A percentile compares a stretch with the other conserved stretches of the same genome.
These are phyloP conservation scores for Beta corolliflora DNA, from an alignment of 179 eudicot species.

Conservation along the genomic window DNA sequence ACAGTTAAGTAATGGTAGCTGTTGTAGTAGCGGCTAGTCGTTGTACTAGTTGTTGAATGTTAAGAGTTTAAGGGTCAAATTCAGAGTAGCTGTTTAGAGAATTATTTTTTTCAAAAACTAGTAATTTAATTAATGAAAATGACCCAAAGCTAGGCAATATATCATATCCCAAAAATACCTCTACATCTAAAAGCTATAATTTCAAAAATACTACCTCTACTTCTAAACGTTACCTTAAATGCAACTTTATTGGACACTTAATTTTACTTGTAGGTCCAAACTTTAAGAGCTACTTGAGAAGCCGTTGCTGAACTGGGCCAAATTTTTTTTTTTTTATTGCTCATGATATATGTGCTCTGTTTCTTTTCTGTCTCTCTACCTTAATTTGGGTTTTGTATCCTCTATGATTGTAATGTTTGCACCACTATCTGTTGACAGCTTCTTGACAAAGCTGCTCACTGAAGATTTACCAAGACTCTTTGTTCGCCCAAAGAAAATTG, in stretches of 20 bases:
- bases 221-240: not conserved
- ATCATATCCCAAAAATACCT: too few species aligned
- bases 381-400: not conserved
- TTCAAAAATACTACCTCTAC: not conserved
- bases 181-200: too few species aligned
- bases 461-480: conserved; percentile 93
- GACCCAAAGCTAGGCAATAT: too few species aligned
- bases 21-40: not conserved
- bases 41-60: too few species aligned
- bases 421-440: conserved; percentile 48
- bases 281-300: not conserved
- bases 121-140: too few species aligned
- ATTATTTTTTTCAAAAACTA: too few species aligned
- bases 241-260: not conserved
- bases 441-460: conserved; percentile 89
- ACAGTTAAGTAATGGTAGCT: not conserved
- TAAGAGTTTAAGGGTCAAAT: too few species aligned
- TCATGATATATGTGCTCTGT: not conserved
- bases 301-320: not conserved
- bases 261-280: not conserved
- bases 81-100: too few species aligned
- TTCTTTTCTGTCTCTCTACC: not conserved
- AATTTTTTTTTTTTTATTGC: not conserved
- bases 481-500: conserved; percentile 97
- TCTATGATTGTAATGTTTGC: not conserved